Evolutionary conservation across 345 rosid species (phyloP), one percentile per base, ranked within the genome.

Genomic region (Gossypium longicalyx): DNA sequence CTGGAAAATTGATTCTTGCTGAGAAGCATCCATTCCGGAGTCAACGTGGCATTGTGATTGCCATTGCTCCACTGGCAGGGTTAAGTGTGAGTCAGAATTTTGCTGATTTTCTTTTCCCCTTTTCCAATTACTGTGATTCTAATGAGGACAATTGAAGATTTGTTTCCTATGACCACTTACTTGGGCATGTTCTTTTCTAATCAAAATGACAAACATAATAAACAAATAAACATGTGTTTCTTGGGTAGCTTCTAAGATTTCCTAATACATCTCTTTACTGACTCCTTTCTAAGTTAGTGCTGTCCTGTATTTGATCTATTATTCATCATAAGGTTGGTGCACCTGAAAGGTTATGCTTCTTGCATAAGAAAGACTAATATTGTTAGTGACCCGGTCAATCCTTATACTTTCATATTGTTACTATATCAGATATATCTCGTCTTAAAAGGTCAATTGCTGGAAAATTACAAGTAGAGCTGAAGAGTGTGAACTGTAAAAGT

Each of bases 21-120:
- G 88, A 90, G 86, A 90, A 88, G 71, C 92, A 90, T 80, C 91
- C 95, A 59, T 87, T 87, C 72, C 83, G 84, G 61, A 83, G 85
- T 80, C 91, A 81, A 71, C 76, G 78, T 22, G 91, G 91, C 17
- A 72, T 86, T 38, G 89, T 87, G 45, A 84, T 88, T 61, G 95
- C 88, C 9, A 86, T 84, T 61, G 87, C 92, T 80, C 91, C 89
- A 49, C 73, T 90, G 77, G 87, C 91, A 3, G 91, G 89, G 34
- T 74, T 83, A 65, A 80, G 77, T 79, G 92, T 86, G 77, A 86
- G 87, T 82, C 49, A 59, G 5, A 64, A 71, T 48, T 16, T 54
- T 67, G 8, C 1, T 57, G 67, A 9, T 29, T 25, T 34, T 34
- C 38, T 43, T 64, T 27, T 23, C 45, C 44, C 15, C 20, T 38